A percentile compares a stretch with the other conserved stretches of the same genome.
Evolutionary conservation across 2,329 filamentous ascomycete genomes (phyloP).

Genomic region (Penicillium sp.): DNA sequence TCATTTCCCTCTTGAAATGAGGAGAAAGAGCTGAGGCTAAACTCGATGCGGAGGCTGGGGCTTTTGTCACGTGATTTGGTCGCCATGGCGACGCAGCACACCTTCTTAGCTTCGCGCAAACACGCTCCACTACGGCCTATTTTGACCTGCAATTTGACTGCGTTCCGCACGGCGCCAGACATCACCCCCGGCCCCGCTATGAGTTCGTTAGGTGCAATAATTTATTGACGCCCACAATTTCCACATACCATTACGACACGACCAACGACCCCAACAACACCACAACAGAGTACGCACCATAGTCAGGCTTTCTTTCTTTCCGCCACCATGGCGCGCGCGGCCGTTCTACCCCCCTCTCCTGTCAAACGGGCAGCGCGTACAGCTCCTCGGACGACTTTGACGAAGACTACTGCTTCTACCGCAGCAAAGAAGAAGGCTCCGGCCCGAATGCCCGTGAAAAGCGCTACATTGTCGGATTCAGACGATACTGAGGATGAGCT

Average conservation of each 20-base stretch:
- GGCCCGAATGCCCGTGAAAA: neutral
- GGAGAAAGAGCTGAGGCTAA: too few species aligned
- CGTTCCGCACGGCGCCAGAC: conserved; percentile 7
- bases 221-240: neutral
- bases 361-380: conserved; percentile 18
- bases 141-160: conserved; percentile 14
- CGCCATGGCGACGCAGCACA: conserved; percentile 14
- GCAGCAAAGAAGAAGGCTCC: conserved; percentile 4
- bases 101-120: conserved; percentile 12
- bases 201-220: conserved; percentile 10
- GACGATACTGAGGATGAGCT: conserved; percentile 25
- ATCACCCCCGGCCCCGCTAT: conserved; percentile 12
- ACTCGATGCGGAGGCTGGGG: neutral
- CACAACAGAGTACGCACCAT: neutral
- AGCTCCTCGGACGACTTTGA: conserved; percentile 14
- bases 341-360: conserved; percentile 22
- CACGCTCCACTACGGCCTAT: conserved; percentile 16
- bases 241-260: conserved; percentile 3
- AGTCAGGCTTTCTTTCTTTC: neutral
- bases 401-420: conserved; percentile 12
- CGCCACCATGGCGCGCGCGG: conserved; percentile 23
- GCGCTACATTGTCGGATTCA: conserved; percentile 10
- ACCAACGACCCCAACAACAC: conserved; percentile 4
- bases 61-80: conserved; percentile 13
- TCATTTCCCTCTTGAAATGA: too few species aligned